These are phyloP conservation scores for Moniliella sp. DNA, from an alignment of 1,284 basidiomycete genomes.

Conservation along the genomic window DNA sequence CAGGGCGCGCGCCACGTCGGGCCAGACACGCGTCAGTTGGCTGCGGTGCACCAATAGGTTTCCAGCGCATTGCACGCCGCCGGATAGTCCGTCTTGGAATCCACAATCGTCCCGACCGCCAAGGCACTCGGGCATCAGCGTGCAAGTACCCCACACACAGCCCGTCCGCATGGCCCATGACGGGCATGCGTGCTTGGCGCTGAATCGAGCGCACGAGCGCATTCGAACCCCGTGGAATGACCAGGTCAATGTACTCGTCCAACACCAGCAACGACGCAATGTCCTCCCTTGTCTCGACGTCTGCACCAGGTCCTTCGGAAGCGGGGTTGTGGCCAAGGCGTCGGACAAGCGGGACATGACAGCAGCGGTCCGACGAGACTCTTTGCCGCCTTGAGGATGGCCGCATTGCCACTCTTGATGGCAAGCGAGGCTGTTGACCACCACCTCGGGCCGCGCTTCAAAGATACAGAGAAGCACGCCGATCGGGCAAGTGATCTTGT, in stretches of 20 bases:
- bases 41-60: conserved; percentile 58
- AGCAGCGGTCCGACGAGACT: conserved; percentile 12
- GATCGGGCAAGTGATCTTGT: conserved; percentile 84
- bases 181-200: conserved; percentile 66
- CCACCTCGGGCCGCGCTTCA: conserved; percentile 88
- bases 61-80: conserved; percentile 88
- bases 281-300: conserved; percentile 74
- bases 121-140: conserved; percentile 56
- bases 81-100: conserved; percentile 88
- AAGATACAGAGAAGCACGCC: conserved; percentile 92
- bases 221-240: conserved; percentile 86
- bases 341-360: conserved; percentile 42
- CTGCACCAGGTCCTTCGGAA: conserved; percentile 63
- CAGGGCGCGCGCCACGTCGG: conserved; percentile 52
- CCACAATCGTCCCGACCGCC: conserved; percentile 58
- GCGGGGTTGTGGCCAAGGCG: conserved; percentile 45
- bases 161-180: conserved; percentile 97
- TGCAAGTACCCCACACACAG: conserved; percentile 76
- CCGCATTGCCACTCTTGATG: conserved; percentile 65
- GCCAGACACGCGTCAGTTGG: conserved; percentile 43
- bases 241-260: conserved; percentile 81
- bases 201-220: conserved; percentile 71
- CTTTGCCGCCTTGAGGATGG: conserved; percentile 30
- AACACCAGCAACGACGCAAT: conserved; percentile 64
- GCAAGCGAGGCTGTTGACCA: conserved; percentile 88